Evolutionary conservation across 805 yeast species (phyloP).

Genomic region (Pichia kluyveri): DNA sequence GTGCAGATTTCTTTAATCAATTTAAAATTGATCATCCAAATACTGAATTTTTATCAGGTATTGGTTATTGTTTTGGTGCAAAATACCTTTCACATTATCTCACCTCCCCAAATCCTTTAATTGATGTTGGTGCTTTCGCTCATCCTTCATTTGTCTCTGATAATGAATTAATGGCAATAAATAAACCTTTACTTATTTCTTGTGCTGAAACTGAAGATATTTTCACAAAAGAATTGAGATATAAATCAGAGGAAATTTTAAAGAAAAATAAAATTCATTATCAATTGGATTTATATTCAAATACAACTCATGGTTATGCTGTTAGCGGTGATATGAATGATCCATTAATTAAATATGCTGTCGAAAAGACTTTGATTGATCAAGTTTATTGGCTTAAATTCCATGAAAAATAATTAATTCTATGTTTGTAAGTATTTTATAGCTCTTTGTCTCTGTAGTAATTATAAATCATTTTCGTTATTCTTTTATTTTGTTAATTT

Average conservation of each 20-base stretch:
- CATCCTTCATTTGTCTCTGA: constrained; percentile 72
- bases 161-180: constrained; percentile 54
- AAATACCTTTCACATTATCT: constrained; percentile 51
- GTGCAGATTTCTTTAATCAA: constrained; percentile 36
- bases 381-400: constrained; percentile 29
- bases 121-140: constrained; percentile 61
- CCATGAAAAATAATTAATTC: constrained; percentile 9
- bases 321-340: constrained; percentile 61
- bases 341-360: constrained; percentile 52
- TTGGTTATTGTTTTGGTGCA: constrained; percentile 87
- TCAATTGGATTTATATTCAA: constrained; percentile 53
- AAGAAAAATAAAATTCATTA: constrained; percentile 42
- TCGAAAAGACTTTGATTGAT: constrained; percentile 50
- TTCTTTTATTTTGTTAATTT: too few relatives aligned
- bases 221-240: constrained; percentile 59
- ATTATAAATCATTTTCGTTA: too few relatives aligned
- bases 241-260: constrained; percentile 44
- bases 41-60: constrained; percentile 43
- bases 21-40: constrained; percentile 33
- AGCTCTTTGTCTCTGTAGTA: too few relatives aligned
- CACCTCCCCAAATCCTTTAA: constrained; percentile 22
- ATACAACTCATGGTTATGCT: constrained; percentile 70
- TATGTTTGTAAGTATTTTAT: too few relatives aligned
- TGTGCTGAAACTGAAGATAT: constrained; percentile 65
- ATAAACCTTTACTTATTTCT: constrained; percentile 56